Conservation (phyloP, 2,329 filamentous ascomycete genomes). For the Didymella segeticola region DNA sequence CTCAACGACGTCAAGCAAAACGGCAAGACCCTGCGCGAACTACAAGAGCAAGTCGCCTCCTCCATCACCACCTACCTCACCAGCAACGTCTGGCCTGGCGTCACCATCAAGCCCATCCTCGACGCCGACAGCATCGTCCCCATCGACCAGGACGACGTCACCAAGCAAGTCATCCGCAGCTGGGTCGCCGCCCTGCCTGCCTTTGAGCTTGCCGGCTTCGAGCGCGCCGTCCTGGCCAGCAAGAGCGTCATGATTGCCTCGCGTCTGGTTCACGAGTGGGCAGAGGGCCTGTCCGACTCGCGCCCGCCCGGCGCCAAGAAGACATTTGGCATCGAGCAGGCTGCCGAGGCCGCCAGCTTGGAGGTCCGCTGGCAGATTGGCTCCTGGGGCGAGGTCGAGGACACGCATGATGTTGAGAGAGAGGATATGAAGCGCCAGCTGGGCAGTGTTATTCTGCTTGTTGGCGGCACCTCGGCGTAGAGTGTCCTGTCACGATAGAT, state of each 20-base stretch:
- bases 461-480: slow-evolving; percentile 55
- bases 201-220: slow-evolving; percentile 86
- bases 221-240: slow-evolving; percentile 80
- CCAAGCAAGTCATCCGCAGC: slow-evolving; percentile 75
- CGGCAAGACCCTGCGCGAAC: slow-evolving; percentile 68
- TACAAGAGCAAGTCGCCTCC: slow-evolving; percentile 73
- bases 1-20: slow-evolving; percentile 53
- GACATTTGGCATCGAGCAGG: slow-evolving; percentile 81
- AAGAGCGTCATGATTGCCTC: slow-evolving; percentile 85
- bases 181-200: slow-evolving; percentile 77
- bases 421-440: slow-evolving; percentile 89
- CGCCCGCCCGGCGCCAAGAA: slow-evolving; percentile 50
- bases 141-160: slow-evolving; percentile 72
- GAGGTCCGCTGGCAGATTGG: slow-evolving; percentile 91
- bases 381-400: slow-evolving; percentile 96
- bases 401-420: slow-evolving; percentile 95
- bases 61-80: slow-evolving; percentile 76
- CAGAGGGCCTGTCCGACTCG: slow-evolving; percentile 68
- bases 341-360: slow-evolving; percentile 75
- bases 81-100: slow-evolving; percentile 80
- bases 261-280: slow-evolving; percentile 86
- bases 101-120: slow-evolving; percentile 81
- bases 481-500: too few relatives aligned
- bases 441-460: slow-evolving; percentile 83
- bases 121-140: slow-evolving; percentile 79